These are phyloP conservation scores for Moelleriella libera DNA, from an alignment of 2,329 filamentous ascomycete genomes.

Conservation along the genomic window DNA sequence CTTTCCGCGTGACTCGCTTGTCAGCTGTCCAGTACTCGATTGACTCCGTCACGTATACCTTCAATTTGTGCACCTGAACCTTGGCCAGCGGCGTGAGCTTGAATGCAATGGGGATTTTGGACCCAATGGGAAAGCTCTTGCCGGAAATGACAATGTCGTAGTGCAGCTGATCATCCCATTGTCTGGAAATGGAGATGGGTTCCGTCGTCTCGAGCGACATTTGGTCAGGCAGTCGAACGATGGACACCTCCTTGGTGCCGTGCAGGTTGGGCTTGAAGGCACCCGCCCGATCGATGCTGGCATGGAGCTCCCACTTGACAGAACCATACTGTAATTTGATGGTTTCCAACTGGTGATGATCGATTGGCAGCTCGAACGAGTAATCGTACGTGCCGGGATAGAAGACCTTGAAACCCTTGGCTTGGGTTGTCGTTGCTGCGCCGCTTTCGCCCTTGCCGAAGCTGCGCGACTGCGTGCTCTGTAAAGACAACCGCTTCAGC, in stretches of 20 bases:
- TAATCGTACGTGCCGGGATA: slow-evolving; percentile 55
- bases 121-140: slow-evolving; percentile 82
- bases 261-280: slow-evolving; percentile 82
- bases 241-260: slow-evolving; percentile 65
- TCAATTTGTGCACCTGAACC: slow-evolving; percentile 84
- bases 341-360: slow-evolving; percentile 78
- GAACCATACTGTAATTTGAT: slow-evolving; percentile 76
- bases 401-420: slow-evolving; percentile 76
- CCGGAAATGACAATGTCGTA: slow-evolving; percentile 95
- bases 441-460: slow-evolving; percentile 67
- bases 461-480: slow-evolving; percentile 70
- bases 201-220: slow-evolving; percentile 82
- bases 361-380: slow-evolving; percentile 76
- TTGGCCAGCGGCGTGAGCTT: slow-evolving; percentile 87
- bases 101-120: slow-evolving; percentile 83
- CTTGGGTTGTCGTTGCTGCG: slow-evolving; percentile 41
- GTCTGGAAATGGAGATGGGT: slow-evolving; percentile 82
- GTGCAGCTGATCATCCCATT: slow-evolving; percentile 89
- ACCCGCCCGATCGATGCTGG: slow-evolving; percentile 70
- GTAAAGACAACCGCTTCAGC: slow-evolving; percentile 57
- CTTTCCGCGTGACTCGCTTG: slow-evolving; percentile 71
- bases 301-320: slow-evolving; percentile 80
- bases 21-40: slow-evolving; percentile 84
- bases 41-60: slow-evolving; percentile 81
- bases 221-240: slow-evolving; percentile 77